Conservation (phyloP, 1,284 basidiomycete species). For the Cutaneotrichosporon arboriforme region DNA sequence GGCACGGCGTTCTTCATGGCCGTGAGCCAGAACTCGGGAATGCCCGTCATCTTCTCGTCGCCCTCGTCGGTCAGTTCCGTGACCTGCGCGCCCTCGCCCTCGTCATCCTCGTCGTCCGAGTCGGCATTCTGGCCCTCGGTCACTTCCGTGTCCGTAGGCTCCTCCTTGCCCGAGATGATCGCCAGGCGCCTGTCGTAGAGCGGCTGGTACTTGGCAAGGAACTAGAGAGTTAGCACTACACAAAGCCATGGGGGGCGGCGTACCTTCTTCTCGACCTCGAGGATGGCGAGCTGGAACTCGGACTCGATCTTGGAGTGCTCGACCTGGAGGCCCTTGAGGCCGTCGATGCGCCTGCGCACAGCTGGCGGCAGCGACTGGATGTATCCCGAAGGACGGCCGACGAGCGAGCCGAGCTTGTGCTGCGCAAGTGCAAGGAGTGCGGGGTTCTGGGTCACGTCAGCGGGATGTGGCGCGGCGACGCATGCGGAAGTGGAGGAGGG, state of each 20-base stretch:
- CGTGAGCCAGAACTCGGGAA: conserved; percentile 98
- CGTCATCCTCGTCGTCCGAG: conserved; percentile 52
- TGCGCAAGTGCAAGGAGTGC: conserved; percentile 58
- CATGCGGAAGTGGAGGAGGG: not conserved
- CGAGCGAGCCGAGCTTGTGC: conserved; percentile 60
- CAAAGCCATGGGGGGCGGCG: conserved; percentile 30
- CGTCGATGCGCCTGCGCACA: conserved; percentile 81
- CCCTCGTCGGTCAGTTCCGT: conserved; percentile 46
- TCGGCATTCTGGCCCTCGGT: conserved; percentile 67
- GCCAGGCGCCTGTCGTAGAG: conserved; percentile 79
- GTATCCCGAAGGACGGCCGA: conserved; percentile 78
- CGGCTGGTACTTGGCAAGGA: conserved; percentile 75
- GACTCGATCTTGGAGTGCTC: conserved; percentile 90
- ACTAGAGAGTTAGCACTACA: conserved; percentile 52
- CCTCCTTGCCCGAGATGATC: conserved; percentile 72
- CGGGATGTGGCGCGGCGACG: not conserved
- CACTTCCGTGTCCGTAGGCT: conserved; percentile 77
- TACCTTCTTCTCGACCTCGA: conserved; percentile 95
- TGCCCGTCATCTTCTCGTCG: conserved; percentile 54
- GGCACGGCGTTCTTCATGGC: conserved; percentile 87
- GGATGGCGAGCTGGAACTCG: conserved; percentile 92
- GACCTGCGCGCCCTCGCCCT: conserved; percentile 48
- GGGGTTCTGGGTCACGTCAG: conserved; percentile 49
- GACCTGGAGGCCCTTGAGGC: conserved; percentile 87
- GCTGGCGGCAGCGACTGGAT: conserved; percentile 77